Base-by-base conservation (phyloP, 768 basidiomycete genomes). In the Leucocoprinus leucothites region DNA sequence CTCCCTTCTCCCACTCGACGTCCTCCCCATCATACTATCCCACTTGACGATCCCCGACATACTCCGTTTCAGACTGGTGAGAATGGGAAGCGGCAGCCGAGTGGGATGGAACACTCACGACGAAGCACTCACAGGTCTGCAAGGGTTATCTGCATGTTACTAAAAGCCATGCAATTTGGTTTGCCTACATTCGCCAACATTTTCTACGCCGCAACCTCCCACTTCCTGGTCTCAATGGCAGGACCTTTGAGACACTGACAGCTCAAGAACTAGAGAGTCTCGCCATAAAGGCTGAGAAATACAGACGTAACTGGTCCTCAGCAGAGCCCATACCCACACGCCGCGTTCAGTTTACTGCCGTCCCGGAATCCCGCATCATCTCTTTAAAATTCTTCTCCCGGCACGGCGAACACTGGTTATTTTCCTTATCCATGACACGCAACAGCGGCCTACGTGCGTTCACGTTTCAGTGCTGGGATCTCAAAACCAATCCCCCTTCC, bases 381-480 rank as follows among this genome's bases (percentile, higher is more conserved):
- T 73, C 74, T 18, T 64, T 84, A 16, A 66, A 77, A 41, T 80
- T 85, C 59, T 58, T 85, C 0, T 78, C 79, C 0, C 72, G 68
- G 0, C 59, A 68, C n/a, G 69, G 66, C 3, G 67, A 67, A 31
- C 70, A 73, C 5, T 80, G 75, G 67, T 62, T 87, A 6, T 61
- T 87, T 21, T 81, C 81, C 0, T 64, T 83, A 26, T 70, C 64
- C 8, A 55, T 66, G 53, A 54, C 36, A 24, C 48, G 26, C 34
- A 31, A 69, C 59, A 60, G 61, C 57, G 54, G 53, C 1, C 61
- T 64, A 0, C 64, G 67, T 16, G 45, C 58, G 11, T 76, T 72
- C 25, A 66, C 66, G 21, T 53, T 86, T 24, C 80, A 82, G 36
- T 83, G 83, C 60, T 87, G 86, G 86, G 81, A 86, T 58, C 43